Conservation (phyloP, 768 basidiomycete genomes). For the Trametes sanguinea region DNA sequence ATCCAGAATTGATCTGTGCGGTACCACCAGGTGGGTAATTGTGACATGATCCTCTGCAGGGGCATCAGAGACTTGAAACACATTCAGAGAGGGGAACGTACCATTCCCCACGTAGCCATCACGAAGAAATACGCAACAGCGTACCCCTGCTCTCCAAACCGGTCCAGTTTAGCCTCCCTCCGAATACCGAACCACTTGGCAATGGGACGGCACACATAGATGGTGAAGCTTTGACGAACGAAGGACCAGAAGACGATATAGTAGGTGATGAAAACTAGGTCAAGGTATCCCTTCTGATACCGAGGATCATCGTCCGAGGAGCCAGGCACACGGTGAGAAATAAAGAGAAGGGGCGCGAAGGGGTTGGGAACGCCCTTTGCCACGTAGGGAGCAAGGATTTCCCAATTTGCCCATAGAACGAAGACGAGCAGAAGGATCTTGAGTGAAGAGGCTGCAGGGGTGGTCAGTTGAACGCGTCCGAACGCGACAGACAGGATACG, state of each 20-base stretch:
- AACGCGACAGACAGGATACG: conserved; percentile 27
- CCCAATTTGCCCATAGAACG: conserved; percentile 67
- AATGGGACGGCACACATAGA: conserved; percentile 65
- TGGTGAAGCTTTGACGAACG: conserved; percentile 71
- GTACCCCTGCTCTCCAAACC: conserved; percentile 93
- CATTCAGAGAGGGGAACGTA: conserved; percentile 42
- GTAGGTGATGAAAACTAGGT: conserved; percentile 79
- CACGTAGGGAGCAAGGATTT: conserved; percentile 50
- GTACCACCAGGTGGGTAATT: conserved; percentile 85
- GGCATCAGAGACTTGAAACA: background rate
- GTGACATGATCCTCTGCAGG: conserved; percentile 75
- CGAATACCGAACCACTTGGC: conserved; percentile 73
- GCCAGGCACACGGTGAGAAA: conserved; percentile 62
- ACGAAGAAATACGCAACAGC: conserved; percentile 77
- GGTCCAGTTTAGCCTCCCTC: conserved; percentile 63
- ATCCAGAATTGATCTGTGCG: conserved; percentile 84
- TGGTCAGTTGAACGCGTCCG: background rate
- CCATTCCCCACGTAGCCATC: conserved; percentile 76
- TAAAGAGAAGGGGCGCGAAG: conserved; percentile 67
- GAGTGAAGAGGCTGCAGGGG: conserved; percentile 58
- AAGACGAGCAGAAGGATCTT: conserved; percentile 64
- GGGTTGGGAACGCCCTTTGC: conserved; percentile 63
- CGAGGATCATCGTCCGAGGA: conserved; percentile 56
- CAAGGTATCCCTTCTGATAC: conserved; percentile 73
- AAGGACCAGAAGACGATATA: conserved; percentile 90